phyloP scores from a whole-genome alignment of 1,139 yeast genomes.

The Wickerhamomyces sp. region DNA sequence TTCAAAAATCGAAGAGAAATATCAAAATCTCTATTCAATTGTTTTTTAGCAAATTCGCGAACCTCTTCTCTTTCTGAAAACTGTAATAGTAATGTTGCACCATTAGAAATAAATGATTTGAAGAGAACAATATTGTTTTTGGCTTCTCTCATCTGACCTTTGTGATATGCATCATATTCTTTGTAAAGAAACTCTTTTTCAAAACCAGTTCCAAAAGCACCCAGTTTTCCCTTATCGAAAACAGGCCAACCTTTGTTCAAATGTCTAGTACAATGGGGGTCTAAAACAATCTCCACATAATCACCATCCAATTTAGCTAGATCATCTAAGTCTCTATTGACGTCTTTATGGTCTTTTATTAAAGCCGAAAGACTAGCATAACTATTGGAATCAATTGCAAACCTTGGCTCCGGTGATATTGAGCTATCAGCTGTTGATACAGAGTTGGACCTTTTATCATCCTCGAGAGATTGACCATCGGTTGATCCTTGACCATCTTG shows the following conservation, averaged over 20 bases:
- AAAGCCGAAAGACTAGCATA: conserved; percentile 14
- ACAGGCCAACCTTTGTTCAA: conserved; percentile 19
- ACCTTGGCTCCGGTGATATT: conserved; percentile 5
- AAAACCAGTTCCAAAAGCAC: conserved; percentile 16
- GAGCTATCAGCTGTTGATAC: background rate
- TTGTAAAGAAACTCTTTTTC: conserved; percentile 18
- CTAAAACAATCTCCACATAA: conserved; percentile 19
- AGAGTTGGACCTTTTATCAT: background rate
- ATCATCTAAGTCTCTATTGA: conserved; percentile 12
- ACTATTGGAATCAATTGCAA: conserved; percentile 15
- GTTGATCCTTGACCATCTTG: too few species aligned
- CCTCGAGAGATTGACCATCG: too few species aligned
- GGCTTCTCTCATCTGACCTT: conserved; percentile 17
- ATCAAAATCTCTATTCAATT: conserved; percentile 20
- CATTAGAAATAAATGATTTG: conserved; percentile 19
- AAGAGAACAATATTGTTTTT: conserved; percentile 21
- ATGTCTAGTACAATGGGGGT: conserved; percentile 18
- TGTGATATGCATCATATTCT: conserved; percentile 18
- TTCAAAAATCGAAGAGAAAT: conserved; percentile 21
- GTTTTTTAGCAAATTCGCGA: conserved; percentile 8
- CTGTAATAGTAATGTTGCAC: conserved; percentile 17
- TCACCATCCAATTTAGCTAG: conserved; percentile 16
- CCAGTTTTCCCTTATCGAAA: conserved; percentile 6
- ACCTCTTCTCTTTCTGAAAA: conserved; percentile 10
- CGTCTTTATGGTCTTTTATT: conserved; percentile 16